Percentiles rank a stretch among this genome's conserved stretches.
Evolutionary conservation across 2,329 filamentous ascomycete species (phyloP).

Genomic region (Periconia sp.): DNA sequence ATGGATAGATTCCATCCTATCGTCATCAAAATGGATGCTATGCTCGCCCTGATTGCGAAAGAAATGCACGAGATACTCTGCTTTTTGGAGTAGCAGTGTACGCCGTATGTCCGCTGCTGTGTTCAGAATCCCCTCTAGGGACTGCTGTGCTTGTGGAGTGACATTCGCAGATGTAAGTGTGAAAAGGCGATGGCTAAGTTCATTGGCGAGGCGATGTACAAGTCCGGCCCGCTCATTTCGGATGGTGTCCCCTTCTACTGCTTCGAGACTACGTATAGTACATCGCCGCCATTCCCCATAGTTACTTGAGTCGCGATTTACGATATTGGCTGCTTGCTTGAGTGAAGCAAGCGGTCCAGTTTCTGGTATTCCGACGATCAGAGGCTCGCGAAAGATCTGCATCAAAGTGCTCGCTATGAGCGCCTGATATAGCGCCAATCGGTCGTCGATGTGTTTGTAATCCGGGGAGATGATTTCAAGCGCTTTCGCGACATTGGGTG

Average conservation of each 20-base stretch:
- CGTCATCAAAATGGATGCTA: conserved; percentile 19
- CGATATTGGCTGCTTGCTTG: conserved; percentile 17
- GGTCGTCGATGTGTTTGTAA: conserved; percentile 21
- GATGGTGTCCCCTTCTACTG: conserved; percentile 8
- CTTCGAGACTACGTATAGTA: conserved; percentile 30
- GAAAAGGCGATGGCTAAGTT: conserved; percentile 26
- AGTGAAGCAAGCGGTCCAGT: conserved; percentile 20
- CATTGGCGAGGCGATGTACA: conserved; percentile 18
- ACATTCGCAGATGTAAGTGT: conserved; percentile 24
- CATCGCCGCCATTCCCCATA: conserved; percentile 32
- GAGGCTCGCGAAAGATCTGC: conserved; percentile 28
- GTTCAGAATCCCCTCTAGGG: conserved; percentile 25
- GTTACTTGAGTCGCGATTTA: conserved; percentile 18
- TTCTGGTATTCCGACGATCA: conserved; percentile 29
- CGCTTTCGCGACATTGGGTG: conserved; percentile 16
- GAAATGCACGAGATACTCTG: conserved; percentile 29
- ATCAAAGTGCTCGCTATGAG: conserved; percentile 28
- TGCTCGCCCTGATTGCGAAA: conserved; percentile 14
- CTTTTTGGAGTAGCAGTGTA: conserved; percentile 32
- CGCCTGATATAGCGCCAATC: conserved; percentile 37
- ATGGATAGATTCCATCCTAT: conserved; percentile 35
- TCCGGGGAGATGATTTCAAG: conserved; percentile 20
- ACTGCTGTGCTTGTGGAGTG: conserved; percentile 15
- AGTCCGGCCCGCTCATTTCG: conserved; percentile 13
- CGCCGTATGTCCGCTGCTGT: conserved; percentile 28